These are phyloP conservation scores for Chlamydomonas reinhardtii DNA, from an alignment of 163 green algal genomes.

Conservation along the genomic window DNA sequence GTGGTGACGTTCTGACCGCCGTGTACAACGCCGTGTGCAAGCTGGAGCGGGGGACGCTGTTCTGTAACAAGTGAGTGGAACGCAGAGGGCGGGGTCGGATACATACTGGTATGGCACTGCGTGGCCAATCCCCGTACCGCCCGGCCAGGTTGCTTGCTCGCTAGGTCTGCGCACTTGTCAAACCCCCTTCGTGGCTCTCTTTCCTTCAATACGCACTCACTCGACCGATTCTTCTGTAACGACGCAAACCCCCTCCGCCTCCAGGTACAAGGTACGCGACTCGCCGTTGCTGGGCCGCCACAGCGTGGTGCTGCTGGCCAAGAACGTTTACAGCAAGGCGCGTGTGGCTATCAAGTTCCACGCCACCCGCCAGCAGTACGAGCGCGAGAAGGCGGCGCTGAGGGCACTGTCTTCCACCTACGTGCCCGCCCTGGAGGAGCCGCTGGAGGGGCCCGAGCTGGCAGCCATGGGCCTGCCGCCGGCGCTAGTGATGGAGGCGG, in stretches of 20 bases:
- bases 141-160: too few relatives aligned
- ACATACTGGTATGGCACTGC: too few relatives aligned
- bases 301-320: slow-evolving; percentile 42
- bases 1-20: not conserved
- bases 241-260: too few relatives aligned
- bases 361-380: slow-evolving; percentile 7
- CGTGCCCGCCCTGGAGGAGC: slow-evolving; percentile 38
- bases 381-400: slow-evolving; percentile 35
- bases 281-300: slow-evolving; percentile 29
- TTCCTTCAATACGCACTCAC: too few relatives aligned
- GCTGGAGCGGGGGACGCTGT: slow-evolving; percentile 33
- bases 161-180: too few relatives aligned
- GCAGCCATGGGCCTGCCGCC: slow-evolving; percentile 34
- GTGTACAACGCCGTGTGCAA: slow-evolving; percentile 30
- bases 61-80: slow-evolving; percentile 30
- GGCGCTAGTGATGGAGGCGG: slow-evolving; percentile 43
- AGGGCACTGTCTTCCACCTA: not conserved
- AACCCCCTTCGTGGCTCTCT: too few relatives aligned
- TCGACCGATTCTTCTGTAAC: too few relatives aligned
- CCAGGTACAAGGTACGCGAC: slow-evolving; percentile 45
- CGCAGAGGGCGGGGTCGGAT: too few relatives aligned
- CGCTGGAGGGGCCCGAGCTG: slow-evolving; percentile 32
- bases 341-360: slow-evolving; percentile 42
- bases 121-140: too few relatives aligned
- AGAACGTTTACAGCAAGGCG: slow-evolving; percentile 30